Percentiles rank a stretch among this genome's conserved stretches.
These are phyloP conservation scores for Daldinia vernicosa DNA, from an alignment of 495 filamentous ascomycete genomes.

Conservation along the genomic window DNA sequence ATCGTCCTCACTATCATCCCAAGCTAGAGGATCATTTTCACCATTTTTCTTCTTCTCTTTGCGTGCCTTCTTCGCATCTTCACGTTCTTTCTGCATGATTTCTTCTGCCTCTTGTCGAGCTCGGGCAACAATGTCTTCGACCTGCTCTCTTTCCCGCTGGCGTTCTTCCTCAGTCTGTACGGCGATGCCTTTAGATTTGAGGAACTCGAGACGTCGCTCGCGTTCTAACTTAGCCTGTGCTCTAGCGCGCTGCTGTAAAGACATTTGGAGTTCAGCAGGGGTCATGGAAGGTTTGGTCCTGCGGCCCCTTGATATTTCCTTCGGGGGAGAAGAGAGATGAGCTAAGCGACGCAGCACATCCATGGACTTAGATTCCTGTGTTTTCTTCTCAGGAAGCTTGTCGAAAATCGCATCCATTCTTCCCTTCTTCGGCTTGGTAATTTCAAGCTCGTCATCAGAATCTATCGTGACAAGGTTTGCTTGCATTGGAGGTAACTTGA, in stretches of 20 bases:
- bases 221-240: slow-evolving; percentile 82
- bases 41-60: slow-evolving; percentile 59
- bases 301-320: slow-evolving; percentile 49
- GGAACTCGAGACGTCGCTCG: slow-evolving; percentile 77
- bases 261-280: slow-evolving; percentile 71
- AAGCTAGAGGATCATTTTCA: slow-evolving; percentile 62
- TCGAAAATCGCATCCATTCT: slow-evolving; percentile 71
- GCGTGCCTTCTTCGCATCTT: slow-evolving; percentile 69
- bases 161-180: slow-evolving; percentile 89
- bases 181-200: slow-evolving; percentile 79
- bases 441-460: slow-evolving; percentile 51
- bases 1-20: slow-evolving; percentile 72
- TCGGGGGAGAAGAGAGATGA: slow-evolving; percentile 71
- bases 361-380: slow-evolving; percentile 70
- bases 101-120: slow-evolving; percentile 82
- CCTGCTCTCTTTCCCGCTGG: slow-evolving; percentile 75
- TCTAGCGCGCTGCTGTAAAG: slow-evolving; percentile 72
- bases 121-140: slow-evolving; percentile 87
- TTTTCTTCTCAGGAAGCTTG: slow-evolving; percentile 65
- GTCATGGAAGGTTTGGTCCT: slow-evolving; percentile 65
- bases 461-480: slow-evolving; percentile 43
- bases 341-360: slow-evolving; percentile 76
- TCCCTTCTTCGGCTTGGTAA: slow-evolving; percentile 47
- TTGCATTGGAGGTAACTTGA: slow-evolving; percentile 51
- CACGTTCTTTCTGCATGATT: slow-evolving; percentile 79